A percentile compares a stretch with the other conserved stretches of the same genome.
These are phyloP conservation scores for Hamamelis virginiana DNA, from an alignment of 164 flowering plant genomes.

Conservation along the genomic window DNA sequence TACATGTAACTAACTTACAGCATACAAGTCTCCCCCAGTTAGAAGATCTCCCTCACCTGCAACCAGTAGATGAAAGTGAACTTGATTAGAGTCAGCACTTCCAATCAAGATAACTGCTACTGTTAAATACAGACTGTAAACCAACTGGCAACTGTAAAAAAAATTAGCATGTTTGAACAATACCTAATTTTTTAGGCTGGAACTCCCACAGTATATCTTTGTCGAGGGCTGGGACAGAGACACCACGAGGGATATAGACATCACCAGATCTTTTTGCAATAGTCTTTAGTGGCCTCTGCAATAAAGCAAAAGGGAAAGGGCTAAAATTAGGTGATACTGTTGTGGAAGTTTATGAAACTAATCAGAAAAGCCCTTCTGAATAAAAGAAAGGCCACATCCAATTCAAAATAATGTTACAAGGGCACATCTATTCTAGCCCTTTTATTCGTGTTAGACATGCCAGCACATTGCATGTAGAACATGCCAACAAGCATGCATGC, in stretches of 20 bases:
- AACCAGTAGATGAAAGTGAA: conserved; percentile 18
- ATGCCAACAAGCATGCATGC: too few relatives aligned
- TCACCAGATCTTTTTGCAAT: conserved; percentile 93
- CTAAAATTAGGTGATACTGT: too few relatives aligned
- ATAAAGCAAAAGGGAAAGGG: too few relatives aligned
- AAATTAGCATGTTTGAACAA: too few relatives aligned
- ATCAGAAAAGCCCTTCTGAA: too few relatives aligned
- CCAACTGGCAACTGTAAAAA: too few relatives aligned
- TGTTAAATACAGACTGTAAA: background rate
- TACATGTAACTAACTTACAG: conserved; percentile 83
- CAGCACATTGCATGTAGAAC: too few relatives aligned
- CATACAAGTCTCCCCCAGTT: conserved; percentile 97
- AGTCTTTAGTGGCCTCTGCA: conserved; percentile 95
- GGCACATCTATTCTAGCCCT: too few relatives aligned
- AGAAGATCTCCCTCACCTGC: conserved; percentile 92
- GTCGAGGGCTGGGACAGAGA: conserved; percentile 96
- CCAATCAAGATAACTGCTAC: background rate
- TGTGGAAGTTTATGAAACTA: too few relatives aligned
- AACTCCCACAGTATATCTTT: conserved; percentile 96
- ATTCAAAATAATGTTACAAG: too few relatives aligned
- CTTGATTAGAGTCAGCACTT: background rate
- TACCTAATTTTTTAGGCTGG: conserved; percentile 90
- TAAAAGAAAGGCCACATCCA: too few relatives aligned
- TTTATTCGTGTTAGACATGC: too few relatives aligned
- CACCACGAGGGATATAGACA: conserved; percentile 99